Evolutionary conservation across 768 basidiomycete species (phyloP).

Genomic region (Tulasnella sp.): DNA sequence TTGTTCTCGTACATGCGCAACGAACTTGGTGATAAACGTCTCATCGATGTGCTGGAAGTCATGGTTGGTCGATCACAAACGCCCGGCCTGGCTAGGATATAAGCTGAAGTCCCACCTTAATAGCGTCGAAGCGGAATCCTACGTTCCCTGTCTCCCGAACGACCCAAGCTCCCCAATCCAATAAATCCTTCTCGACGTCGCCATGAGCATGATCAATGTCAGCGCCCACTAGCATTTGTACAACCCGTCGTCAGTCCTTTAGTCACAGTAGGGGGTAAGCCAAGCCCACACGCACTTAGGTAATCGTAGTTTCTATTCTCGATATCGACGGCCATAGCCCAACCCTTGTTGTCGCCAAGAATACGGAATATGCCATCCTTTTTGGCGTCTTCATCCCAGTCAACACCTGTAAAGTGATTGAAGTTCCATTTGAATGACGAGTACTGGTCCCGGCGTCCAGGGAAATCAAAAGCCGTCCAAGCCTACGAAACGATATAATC

Average conservation of each 20-base stretch:
- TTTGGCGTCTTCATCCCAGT: constrained; percentile 38
- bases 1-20: constrained; percentile 40
- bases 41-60: constrained; percentile 37
- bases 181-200: constrained; percentile 37
- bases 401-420: constrained; percentile 37
- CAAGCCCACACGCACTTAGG: constrained; percentile 18
- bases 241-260: neutral
- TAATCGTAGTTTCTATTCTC: constrained; percentile 37
- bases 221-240: constrained; percentile 24
- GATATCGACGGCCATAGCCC: constrained; percentile 38
- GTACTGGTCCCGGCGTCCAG: constrained; percentile 38
- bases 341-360: constrained; percentile 40
- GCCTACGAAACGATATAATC: constrained; percentile 19
- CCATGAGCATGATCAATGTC: constrained; percentile 40
- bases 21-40: constrained; percentile 36
- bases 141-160: constrained; percentile 39
- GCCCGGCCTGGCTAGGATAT: no score
- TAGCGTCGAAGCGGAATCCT: constrained; percentile 45
- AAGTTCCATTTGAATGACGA: constrained; percentile 32
- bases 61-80: neutral
- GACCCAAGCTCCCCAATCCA: constrained; percentile 39
- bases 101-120: constrained; percentile 33
- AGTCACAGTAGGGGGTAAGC: neutral
- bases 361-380: constrained; percentile 39
- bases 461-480: constrained; percentile 39